These are phyloP conservation scores for Hemileccinum impolitum DNA, from an alignment of 768 basidiomycete species.

Conservation along the genomic window DNA sequence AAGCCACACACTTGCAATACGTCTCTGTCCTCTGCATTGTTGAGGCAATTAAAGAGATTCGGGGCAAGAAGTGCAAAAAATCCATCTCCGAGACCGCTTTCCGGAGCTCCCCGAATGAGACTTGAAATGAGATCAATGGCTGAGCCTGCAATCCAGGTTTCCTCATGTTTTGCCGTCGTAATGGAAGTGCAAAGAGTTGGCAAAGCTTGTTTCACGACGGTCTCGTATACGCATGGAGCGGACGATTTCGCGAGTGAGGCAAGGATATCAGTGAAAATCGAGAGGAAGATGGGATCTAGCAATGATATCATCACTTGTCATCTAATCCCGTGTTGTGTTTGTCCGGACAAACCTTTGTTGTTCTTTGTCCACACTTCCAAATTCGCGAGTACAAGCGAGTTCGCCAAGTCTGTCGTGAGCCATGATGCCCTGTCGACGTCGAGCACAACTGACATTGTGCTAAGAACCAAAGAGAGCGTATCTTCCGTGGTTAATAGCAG, in stretches of 20 bases:
- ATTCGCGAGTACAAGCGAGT: constrained; percentile 59
- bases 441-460: constrained; percentile 77
- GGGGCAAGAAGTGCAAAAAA: constrained; percentile 77
- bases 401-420: constrained; percentile 65
- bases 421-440: constrained; percentile 71
- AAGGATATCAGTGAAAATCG: constrained; percentile 80
- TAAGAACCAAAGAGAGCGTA: constrained; percentile 82
- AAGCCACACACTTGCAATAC: constrained; percentile 57
- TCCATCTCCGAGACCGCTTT: constrained; percentile 70
- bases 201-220: constrained; percentile 68
- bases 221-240: constrained; percentile 59
- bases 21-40: constrained; percentile 79
- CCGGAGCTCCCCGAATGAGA: constrained; percentile 62
- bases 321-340: background rate
- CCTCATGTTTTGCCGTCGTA: constrained; percentile 49
- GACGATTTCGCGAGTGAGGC: constrained; percentile 62
- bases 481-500: constrained; percentile 79
- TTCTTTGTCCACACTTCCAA: constrained; percentile 86
- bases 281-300: constrained; percentile 85
- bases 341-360: constrained; percentile 59
- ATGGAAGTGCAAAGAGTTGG: constrained; percentile 72
- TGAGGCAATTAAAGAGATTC: constrained; percentile 66
- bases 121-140: constrained; percentile 80
- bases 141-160: constrained; percentile 74
- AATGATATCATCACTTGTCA: constrained; percentile 3